Conservation (phyloP, 2,329 filamentous ascomycete species). For the Diaporthe sp. region DNA sequence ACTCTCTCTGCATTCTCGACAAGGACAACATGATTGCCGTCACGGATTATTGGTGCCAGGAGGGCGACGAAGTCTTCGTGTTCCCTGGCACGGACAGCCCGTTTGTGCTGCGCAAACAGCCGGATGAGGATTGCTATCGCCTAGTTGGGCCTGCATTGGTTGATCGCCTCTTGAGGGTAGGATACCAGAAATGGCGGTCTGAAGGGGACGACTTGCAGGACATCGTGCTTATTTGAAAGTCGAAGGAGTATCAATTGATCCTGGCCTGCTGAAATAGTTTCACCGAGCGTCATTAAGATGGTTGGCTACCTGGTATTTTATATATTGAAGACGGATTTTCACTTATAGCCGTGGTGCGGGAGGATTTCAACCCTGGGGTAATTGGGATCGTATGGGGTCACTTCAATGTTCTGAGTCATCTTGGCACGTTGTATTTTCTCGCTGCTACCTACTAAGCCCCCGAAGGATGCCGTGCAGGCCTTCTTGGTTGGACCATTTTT, state of each 20-base stretch:
- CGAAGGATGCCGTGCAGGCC: constrained; percentile 8
- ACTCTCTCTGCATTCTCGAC: background rate
- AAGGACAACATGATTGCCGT: constrained; percentile 6
- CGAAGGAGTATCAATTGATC: background rate
- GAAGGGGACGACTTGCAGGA: background rate
- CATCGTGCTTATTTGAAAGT: constrained; percentile 15
- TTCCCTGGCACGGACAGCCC: background rate
- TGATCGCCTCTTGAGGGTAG: background rate
- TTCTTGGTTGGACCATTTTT: background rate
- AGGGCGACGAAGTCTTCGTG: background rate
- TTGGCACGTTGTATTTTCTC: constrained; percentile 8
- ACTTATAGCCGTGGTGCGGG: background rate
- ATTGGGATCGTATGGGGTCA: background rate
- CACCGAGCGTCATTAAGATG: background rate
- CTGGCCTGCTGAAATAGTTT: background rate
- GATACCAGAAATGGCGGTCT: constrained; percentile 22
- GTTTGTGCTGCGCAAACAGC: background rate
- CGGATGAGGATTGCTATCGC: background rate
- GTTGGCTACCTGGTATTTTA: background rate
- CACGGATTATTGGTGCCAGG: background rate
- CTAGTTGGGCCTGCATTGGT: constrained; percentile 16
- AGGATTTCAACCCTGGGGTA: background rate
- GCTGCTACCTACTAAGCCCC: constrained; percentile 17
- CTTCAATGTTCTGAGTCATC: constrained; percentile 23
- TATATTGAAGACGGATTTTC: background rate